Evolutionary conservation across 345 rosid genomes (phyloP).

Genomic region (Eucalyptus tenuipes): DNA sequence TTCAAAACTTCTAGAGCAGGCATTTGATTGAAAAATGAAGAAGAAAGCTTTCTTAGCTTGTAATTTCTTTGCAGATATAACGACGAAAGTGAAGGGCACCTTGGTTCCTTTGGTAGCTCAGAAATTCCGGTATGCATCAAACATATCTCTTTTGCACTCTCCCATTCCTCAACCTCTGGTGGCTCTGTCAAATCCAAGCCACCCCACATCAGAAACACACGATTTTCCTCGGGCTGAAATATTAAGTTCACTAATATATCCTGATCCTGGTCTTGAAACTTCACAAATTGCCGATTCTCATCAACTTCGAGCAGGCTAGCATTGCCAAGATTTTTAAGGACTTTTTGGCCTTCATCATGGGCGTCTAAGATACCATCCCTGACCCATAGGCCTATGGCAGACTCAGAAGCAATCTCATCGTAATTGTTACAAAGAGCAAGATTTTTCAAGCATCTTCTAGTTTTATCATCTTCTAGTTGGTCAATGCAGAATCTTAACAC

Average conservation of each 20-base stretch:
- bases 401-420: not conserved
- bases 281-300: not conserved
- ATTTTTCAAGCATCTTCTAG: not conserved
- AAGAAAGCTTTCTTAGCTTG: conserved; percentile 8
- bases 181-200: not conserved
- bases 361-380: not conserved
- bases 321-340: not conserved
- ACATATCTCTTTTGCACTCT: not conserved
- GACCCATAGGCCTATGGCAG: not conserved
- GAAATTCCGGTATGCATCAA: conserved; percentile 1
- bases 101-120: conserved; percentile 1
- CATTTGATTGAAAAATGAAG: conserved; percentile 2
- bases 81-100: not conserved
- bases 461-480: not conserved
- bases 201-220: not conserved
- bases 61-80: conserved; percentile 5
- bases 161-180: conserved; percentile 5
- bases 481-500: not conserved
- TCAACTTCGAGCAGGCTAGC: not conserved
- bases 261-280: not conserved
- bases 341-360: not conserved
- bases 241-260: not conserved
- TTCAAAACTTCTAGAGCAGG: conserved; percentile 1
- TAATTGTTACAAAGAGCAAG: not conserved
- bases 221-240: not conserved